Evolutionary conservation across 176 grass and related monocot genomes (phyloP), one percentile per base, ranked within the genome.

Genomic region (Canna indica): DNA sequence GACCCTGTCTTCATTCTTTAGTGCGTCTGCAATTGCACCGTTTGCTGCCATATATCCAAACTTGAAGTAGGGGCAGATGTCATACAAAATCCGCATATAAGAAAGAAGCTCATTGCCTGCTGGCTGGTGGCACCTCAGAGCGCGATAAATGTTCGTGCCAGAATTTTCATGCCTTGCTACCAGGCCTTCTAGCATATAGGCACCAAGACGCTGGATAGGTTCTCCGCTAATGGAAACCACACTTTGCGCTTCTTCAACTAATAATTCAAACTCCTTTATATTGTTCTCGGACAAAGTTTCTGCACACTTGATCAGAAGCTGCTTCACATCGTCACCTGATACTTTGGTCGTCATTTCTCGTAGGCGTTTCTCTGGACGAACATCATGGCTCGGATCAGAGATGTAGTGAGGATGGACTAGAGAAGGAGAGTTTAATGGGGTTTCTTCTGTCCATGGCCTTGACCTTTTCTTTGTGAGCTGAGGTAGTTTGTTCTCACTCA

Each of bases 31-130:
- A 74, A 96, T 96, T 1, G 88, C 93, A 8, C 88, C 93, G 47
- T 96, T 96, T 46, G 93, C 88, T 52, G 93, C 93, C 93, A 96
- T 96, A 62, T 91, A 96, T 9, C 93, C 93, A 64, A 96, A 91
- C 78, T 96, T 96, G 42, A 96, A 83, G 84, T 96, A 96, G 12
- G 93, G 93, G 64, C 88, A 96, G 39, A 87, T 87, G 67, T 87
- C 85, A 67, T 96, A 91, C 33, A 91, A 66, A 63, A 88, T 89
- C 57, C 82, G 84, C 91, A 91, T 91, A 83, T 91, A 96, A 44
- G 91, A 91, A 57, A 96, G 75, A 66, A 96, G 88, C 64, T 96
- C 91, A 38, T 82, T 96, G 68, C 91, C 82, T 32, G 82, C 85
- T 0, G 91, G 91, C 36, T 96, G 53, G 31, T 20, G 75, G 81